Base-by-base conservation (phyloP, 1,139 yeast genomes). In the Taphrina flavorubra region DNA sequence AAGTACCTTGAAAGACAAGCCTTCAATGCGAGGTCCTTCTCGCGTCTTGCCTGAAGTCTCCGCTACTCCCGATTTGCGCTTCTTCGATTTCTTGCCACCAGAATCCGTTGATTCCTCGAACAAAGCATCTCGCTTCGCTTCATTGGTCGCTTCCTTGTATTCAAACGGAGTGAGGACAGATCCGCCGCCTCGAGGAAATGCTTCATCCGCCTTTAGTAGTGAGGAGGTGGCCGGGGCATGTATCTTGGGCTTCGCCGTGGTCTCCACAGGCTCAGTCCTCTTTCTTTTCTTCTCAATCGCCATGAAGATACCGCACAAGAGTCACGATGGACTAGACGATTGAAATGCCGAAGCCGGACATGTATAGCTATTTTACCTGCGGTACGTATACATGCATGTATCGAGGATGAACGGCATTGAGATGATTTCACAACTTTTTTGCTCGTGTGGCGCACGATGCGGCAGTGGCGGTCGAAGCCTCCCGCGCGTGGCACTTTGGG, bases 121-220 rank as follows among this genome's bases (percentile, higher is more conserved):
- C 68, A 90, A 81, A 37, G 90, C 96, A 80, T 94, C 99, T 74
- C 85, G 85, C 42, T 92, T 87, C 57, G 95, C 99, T 78, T 94
- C 97, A 76, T 91, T 92, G 51, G 97, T 87, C 68, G 92, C 95
- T 77, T 92, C 96, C 77, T 92, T 92, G 74, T 91, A 87, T 79
- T 94, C 99, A 73, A 94, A 80, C 5, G 99, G 92, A 1, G 97
- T 86, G 77, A 92, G 83, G 18, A 87, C 90, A 31, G 78, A 77
- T 6, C 81, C 81, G 68, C 97, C 97, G 74, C 99, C 99, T 85
- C 99, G 88, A 64, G 99, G 99, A 77, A 94, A 94, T 67, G 86
- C 84, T 72, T 89, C 95, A 72, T 78, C 80, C 10, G 65, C 65
- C 18, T 51, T 36, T 31, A 65, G 58, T 13, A 63, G 63, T 18